phyloP scores from a whole-genome alignment of 495 filamentous ascomycete species.

The Mycothermus thermophilus region DNA sequence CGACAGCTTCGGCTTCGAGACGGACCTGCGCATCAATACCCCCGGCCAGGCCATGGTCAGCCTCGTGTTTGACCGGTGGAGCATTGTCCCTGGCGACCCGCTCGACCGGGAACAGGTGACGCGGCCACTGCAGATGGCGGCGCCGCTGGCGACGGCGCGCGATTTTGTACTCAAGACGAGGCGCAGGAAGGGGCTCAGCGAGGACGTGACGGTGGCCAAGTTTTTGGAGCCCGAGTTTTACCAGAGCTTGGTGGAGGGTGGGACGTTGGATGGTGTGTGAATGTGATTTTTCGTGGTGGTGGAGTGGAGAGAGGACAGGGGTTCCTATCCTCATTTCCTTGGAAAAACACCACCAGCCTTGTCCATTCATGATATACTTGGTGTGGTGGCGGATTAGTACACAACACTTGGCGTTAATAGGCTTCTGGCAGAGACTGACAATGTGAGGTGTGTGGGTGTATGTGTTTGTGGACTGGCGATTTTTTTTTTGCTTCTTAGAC shows the following conservation, averaged over 20 bases:
- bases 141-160: conserved; percentile 71
- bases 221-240: conserved; percentile 92
- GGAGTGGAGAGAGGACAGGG: too few relatives aligned
- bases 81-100: conserved; percentile 86
- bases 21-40: conserved; percentile 88
- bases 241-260: conserved; percentile 74
- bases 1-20: conserved; percentile 95
- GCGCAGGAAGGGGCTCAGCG: conserved; percentile 80
- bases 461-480: too few relatives aligned
- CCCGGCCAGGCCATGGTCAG: conserved; percentile 82
- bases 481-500: too few relatives aligned
- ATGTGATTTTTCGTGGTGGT: neutral
- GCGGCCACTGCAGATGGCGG: conserved; percentile 73
- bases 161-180: conserved; percentile 96
- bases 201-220: conserved; percentile 89
- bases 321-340: too few relatives aligned
- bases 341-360: too few relatives aligned
- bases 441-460: too few relatives aligned
- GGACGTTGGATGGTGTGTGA: conserved; percentile 48
- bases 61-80: conserved; percentile 94
- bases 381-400: too few relatives aligned
- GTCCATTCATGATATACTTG: too few relatives aligned
- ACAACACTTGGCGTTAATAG: too few relatives aligned
- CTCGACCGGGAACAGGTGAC: conserved; percentile 75
- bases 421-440: too few relatives aligned